Conservation (phyloP, 345 rosid genomes). For the Linum trigynum region DNA sequence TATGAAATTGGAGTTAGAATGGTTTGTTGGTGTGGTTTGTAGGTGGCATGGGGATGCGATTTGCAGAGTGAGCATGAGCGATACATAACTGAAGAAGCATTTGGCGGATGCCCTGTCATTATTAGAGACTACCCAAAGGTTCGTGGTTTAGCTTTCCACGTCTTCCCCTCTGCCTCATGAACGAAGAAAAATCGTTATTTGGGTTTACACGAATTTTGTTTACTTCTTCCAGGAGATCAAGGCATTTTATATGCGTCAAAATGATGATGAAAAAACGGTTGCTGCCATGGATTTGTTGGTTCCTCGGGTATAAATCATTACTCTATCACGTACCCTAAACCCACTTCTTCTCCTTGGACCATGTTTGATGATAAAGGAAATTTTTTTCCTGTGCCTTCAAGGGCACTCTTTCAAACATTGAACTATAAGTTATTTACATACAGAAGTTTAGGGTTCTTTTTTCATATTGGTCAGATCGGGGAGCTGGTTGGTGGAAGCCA, state of each 20-base stretch:
- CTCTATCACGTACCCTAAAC: background rate
- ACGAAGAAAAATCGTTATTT: background rate
- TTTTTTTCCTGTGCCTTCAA: too few relatives aligned
- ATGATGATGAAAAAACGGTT: conserved; percentile 92
- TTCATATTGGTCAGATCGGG: conserved; percentile 47
- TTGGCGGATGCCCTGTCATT: conserved; percentile 78
- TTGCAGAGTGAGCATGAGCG: conserved; percentile 99
- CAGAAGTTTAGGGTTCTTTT: background rate
- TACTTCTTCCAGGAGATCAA: conserved; percentile 61
- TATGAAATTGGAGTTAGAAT: background rate
- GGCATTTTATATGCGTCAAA: conserved; percentile 97
- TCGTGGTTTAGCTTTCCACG: too few relatives aligned
- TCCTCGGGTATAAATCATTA: conserved; percentile 57
- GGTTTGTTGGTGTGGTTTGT: conserved; percentile 9
- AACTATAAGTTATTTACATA: background rate
- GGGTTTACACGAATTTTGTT: background rate
- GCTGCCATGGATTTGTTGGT: conserved; percentile 99
- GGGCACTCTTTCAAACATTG: too few relatives aligned
- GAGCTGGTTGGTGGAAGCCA: conserved; percentile 99
- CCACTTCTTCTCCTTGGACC: background rate
- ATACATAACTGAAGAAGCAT: conserved; percentile 83
- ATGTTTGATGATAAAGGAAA: background rate
- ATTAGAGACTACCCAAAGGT: conserved; percentile 95
- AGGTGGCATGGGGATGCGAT: conserved; percentile 98
- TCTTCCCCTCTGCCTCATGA: conserved; percentile 4